These are phyloP conservation scores for Jaltomata sinuosa DNA, from an alignment of 257 asterid genomes.

Conservation along the genomic window DNA sequence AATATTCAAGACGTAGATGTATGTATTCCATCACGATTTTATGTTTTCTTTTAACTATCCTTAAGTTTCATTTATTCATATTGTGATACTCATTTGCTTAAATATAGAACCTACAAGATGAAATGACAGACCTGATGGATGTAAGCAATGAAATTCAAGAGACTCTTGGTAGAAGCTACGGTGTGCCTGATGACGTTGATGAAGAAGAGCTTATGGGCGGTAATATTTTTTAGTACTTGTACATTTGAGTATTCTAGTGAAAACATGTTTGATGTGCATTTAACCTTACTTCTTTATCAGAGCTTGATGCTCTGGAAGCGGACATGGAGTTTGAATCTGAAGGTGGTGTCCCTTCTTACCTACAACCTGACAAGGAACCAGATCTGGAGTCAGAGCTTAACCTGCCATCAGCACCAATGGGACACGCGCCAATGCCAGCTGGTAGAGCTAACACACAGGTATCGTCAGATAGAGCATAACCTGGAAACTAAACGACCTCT, in stretches of 20 bases:
- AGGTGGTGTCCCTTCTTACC: constrained; percentile 89
- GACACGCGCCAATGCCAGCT: constrained; percentile 37
- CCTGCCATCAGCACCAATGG: constrained; percentile 87
- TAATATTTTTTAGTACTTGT: constrained; percentile 18
- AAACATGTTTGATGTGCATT: background rate
- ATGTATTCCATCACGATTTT: constrained; percentile 8
- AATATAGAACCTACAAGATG: constrained; percentile 84
- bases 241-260: background rate
- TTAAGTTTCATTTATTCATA: background rate
- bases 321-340: constrained; percentile 75
- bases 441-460: constrained; percentile 65
- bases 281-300: constrained; percentile 21
- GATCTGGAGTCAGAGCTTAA: constrained; percentile 77
- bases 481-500: background rate
- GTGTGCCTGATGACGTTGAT: constrained; percentile 88
- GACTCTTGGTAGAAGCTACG: constrained; percentile 94
- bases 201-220: constrained; percentile 99
- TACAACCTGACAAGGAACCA: constrained; percentile 72
- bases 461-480: background rate
- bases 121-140: constrained; percentile 98
- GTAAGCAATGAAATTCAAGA: constrained; percentile 97
- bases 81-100: background rate
- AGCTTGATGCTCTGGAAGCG: constrained; percentile 97
- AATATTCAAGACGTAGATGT: constrained; percentile 97
- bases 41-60: background rate